Evolutionary conservation across 305 asterid species (phyloP).

Genomic region (Fraxinus greggii): DNA sequence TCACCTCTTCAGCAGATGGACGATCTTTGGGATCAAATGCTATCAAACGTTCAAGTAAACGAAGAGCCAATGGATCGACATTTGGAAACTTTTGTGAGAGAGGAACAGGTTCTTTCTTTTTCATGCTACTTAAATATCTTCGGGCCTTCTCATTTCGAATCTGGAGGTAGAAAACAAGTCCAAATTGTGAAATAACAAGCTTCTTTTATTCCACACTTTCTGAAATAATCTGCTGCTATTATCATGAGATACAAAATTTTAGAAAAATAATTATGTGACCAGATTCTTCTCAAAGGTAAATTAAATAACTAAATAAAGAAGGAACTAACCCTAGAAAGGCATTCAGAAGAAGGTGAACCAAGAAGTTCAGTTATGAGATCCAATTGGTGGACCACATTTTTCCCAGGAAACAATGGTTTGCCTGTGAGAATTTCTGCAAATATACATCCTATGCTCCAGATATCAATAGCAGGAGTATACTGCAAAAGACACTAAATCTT

Average conservation of each 20-base stretch:
- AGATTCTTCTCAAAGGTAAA: not conserved
- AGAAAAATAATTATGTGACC: not conserved
- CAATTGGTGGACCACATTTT: constrained; percentile 79
- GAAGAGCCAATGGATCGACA: constrained; percentile 82
- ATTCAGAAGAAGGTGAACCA: constrained; percentile 78
- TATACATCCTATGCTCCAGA: constrained; percentile 96
- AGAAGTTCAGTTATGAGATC: constrained; percentile 86
- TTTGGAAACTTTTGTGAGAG: constrained; percentile 69
- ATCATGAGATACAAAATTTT: not conserved
- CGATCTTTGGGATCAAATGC: constrained; percentile 96
- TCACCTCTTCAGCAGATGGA: constrained; percentile 83
- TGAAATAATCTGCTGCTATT: not conserved
- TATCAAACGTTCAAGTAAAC: constrained; percentile 68
- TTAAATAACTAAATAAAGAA: constrained; percentile 12
- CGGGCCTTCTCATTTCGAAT: constrained; percentile 88
- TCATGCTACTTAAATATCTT: constrained; percentile 79
- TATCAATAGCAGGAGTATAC: constrained; percentile 98
- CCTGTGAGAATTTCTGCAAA: constrained; percentile 85
- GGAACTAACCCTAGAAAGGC: constrained; percentile 75
- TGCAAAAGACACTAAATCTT: constrained; percentile 31
- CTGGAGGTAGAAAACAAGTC: constrained; percentile 39
- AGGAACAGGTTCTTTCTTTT: constrained; percentile 57
- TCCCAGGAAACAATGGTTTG: constrained; percentile 86
- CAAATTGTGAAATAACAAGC: constrained; percentile 3
- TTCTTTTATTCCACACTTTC: not conserved